Percentiles rank a stretch among this genome's conserved stretches.
Evolutionary conservation across 768 basidiomycete genomes (phyloP).

Genomic region (Tulasnella sp.): DNA sequence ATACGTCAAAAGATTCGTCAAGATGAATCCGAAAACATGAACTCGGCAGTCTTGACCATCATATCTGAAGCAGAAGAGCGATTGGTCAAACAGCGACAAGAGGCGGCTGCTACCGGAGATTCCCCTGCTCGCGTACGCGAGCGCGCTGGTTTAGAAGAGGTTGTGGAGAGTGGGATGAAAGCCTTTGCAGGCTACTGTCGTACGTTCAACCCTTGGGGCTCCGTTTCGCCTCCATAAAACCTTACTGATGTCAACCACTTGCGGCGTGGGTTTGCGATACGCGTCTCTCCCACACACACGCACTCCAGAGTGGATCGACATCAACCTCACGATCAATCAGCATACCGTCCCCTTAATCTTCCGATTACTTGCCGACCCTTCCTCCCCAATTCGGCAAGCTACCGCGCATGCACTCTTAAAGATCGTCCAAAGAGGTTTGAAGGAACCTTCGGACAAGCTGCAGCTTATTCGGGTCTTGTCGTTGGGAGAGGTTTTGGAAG

Average conservation of each 20-base stretch:
- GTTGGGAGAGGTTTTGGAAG: slow-evolving; percentile 73
- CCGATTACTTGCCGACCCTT: slow-evolving; percentile 70
- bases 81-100: slow-evolving; percentile 41
- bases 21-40: slow-evolving; percentile 75
- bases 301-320: slow-evolving; percentile 88
- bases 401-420: slow-evolving; percentile 74
- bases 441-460: slow-evolving; percentile 85
- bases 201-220: slow-evolving; percentile 46
- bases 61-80: slow-evolving; percentile 55
- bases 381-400: slow-evolving; percentile 75
- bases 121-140: slow-evolving; percentile 39
- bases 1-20: slow-evolving; percentile 89
- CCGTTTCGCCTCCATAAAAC: neutral
- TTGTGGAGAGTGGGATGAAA: slow-evolving; percentile 87
- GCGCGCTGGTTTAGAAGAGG: slow-evolving; percentile 61
- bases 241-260: neutral
- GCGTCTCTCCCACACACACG: neutral
- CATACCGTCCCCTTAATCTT: slow-evolving; percentile 82
- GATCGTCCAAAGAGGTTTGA: slow-evolving; percentile 88
- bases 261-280: neutral
- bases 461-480: slow-evolving; percentile 87
- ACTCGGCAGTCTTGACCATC: slow-evolving; percentile 81
- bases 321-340: slow-evolving; percentile 91
- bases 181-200: slow-evolving; percentile 93
- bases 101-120: slow-evolving; percentile 50